Conservation (phyloP, 306 rosid genomes). For the Cucumis melo region DNA sequence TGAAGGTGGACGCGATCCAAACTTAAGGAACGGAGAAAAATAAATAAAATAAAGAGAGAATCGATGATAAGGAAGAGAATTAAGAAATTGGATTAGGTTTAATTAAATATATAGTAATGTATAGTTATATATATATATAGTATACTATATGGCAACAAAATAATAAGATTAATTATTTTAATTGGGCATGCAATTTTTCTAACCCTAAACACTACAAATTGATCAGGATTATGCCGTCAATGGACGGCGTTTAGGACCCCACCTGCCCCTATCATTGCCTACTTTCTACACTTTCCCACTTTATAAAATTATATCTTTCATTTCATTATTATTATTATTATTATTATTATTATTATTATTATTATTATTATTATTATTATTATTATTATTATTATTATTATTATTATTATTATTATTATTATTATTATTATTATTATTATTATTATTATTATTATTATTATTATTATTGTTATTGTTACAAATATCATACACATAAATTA, state of each 20-base stretch:
- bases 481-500: background rate
- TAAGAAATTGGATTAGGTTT: slow-evolving; percentile 1
- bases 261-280: background rate
- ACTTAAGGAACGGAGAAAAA: background rate
- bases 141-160: background rate
- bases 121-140: background rate
- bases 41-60: background rate
- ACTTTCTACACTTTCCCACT: background rate
- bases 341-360: no score
- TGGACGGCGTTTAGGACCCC: slow-evolving; percentile 6
- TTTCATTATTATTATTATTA: no score
- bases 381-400: no score
- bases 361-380: no score
- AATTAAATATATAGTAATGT: background rate
- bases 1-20: background rate
- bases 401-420: no score
- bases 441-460: no score
- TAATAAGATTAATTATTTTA: background rate
- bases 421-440: no score
- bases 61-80: background rate
- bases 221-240: background rate
- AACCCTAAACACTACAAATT: background rate
- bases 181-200: background rate
- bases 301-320: no score
- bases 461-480: background rate